Percentiles rank a stretch among this genome's conserved stretches.
Conservation (phyloP, 208 protist genomes). For the Leptomonas seymouri region DNA sequence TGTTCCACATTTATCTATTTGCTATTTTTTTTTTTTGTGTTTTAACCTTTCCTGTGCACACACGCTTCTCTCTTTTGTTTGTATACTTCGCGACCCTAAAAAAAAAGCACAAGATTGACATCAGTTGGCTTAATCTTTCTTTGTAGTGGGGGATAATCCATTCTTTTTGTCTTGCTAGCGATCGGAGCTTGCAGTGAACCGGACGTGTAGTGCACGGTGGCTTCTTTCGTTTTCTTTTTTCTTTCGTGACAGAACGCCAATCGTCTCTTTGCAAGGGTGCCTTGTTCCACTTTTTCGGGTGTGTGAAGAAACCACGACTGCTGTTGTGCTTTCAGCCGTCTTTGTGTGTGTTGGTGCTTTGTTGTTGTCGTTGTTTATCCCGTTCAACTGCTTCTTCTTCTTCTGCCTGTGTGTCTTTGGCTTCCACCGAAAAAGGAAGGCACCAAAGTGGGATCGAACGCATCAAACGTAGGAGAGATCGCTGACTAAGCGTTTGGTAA, state of each 20-base stretch:
- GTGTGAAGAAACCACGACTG: too few relatives aligned
- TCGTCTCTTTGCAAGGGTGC: too few relatives aligned
- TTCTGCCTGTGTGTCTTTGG: not conserved
- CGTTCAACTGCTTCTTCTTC: not conserved
- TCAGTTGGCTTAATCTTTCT: constrained; percentile 1
- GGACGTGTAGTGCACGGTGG: not conserved
- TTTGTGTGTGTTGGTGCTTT: too few relatives aligned
- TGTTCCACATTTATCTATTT: not conserved
- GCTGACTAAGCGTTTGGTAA: too few relatives aligned
- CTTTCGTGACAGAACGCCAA: too few relatives aligned
- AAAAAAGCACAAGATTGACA: constrained; percentile 11
- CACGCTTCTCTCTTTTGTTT: constrained; percentile 4
- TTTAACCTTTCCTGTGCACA: too few relatives aligned
- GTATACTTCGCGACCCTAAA: not conserved
- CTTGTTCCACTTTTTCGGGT: too few relatives aligned
- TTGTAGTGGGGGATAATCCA: not conserved
- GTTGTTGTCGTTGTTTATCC: not conserved
- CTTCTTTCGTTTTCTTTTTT: not conserved
- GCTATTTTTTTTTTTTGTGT: constrained; percentile 10
- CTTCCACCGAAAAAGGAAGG: not conserved
- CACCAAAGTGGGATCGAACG: not conserved
- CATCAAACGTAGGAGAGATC: too few relatives aligned
- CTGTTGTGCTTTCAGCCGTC: too few relatives aligned
- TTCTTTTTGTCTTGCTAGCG: not conserved
- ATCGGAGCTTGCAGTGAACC: not conserved